Percentiles rank a stretch among this genome's conserved stretches.
Evolutionary conservation across 768 basidiomycete species (phyloP).

Genomic region (Hirschioporus abietinus): DNA sequence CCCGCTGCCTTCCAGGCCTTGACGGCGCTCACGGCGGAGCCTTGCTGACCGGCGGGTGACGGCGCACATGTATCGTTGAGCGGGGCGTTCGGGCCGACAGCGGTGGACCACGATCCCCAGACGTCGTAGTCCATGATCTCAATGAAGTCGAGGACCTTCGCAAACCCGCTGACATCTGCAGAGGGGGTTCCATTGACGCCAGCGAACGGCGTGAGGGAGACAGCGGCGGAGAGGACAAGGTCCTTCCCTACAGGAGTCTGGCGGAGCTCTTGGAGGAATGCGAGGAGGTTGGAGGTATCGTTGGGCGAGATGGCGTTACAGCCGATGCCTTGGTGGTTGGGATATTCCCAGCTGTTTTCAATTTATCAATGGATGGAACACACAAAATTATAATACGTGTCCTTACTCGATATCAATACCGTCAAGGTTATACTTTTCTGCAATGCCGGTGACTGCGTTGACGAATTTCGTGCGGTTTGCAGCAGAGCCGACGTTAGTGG

Average conservation of each 20-base stretch:
- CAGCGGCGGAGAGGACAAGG: constrained; percentile 69
- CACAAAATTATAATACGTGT: neutral
- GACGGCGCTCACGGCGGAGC: constrained; percentile 15
- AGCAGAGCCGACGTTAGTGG: constrained; percentile 44
- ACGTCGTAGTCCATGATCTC: constrained; percentile 14
- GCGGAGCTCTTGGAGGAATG: constrained; percentile 70
- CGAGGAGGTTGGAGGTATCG: constrained; percentile 77
- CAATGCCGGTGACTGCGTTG: constrained; percentile 45
- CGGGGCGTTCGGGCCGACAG: constrained; percentile 19
- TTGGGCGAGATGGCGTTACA: constrained; percentile 59
- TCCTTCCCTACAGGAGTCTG: constrained; percentile 43
- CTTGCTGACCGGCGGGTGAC: constrained; percentile 12
- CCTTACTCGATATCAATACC: constrained; percentile 70
- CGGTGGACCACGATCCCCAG: constrained; percentile 9
- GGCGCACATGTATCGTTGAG: constrained; percentile 15
- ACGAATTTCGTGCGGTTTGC: constrained; percentile 55
- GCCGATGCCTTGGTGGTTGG: constrained; percentile 56
- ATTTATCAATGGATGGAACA: neutral
- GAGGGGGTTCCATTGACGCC: constrained; percentile 52
- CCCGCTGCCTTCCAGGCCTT: constrained; percentile 12
- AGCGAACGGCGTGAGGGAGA: constrained; percentile 59
- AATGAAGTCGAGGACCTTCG: constrained; percentile 53
- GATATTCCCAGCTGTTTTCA: constrained; percentile 76
- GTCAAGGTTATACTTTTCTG: constrained; percentile 43
- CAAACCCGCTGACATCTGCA: constrained; percentile 61